Evolutionary conservation across 306 rosid genomes (phyloP), one percentile per base, ranked within the genome.

Genomic region (Sechiopsis laciniata): DNA sequence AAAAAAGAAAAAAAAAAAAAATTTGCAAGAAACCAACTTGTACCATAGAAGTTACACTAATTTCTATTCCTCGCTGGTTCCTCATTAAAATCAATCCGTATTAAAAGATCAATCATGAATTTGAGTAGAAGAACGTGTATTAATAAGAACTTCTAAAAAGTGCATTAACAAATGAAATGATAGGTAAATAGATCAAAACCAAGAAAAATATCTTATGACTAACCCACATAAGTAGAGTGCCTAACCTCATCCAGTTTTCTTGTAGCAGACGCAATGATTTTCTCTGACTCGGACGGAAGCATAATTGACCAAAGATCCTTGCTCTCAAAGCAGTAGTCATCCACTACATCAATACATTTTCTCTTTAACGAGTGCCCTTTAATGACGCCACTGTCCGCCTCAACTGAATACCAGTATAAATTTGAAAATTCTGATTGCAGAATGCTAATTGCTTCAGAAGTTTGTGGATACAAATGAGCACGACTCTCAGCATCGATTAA

Each of bases 361-460:
- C 89, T 72, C 77, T 85, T 95, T 84, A 95, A 85, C 50, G 79
- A 86, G 77, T 95, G 97, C 66, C 99, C 99, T 82, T 88, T 91
- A 63, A 95, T 82, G 72, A 86, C 79, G 79, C 95, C 95, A 80
- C 81, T 83, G 81, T 88, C 84, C 81, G 79, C 68, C 64, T 88
- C 96, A 61, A 91, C 95, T 10, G 99, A 86, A 82, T 89, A 89
- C 99, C 99, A 95, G 82, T 95, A 91, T 60, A 95, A 76, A 82
- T 91, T 95, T 81, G 91, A 79, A 84, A 84, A 87, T 78, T 89
- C 96, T 0, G 56, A 86, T 81, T 83, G 85, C 69, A 95, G 78
- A 73, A 88, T 89, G 72, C 79, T 74, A 79, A 85, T 69, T 74
- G 97, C 95, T 79, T 95, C 99, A 29, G 85, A 75, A 69, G 95